A percentile compares a stretch with the other conserved stretches of the same genome.
These are phyloP conservation scores for Clavariopsis aquatica DNA, from an alignment of 495 filamentous ascomycete genomes.

Conservation along the genomic window DNA sequence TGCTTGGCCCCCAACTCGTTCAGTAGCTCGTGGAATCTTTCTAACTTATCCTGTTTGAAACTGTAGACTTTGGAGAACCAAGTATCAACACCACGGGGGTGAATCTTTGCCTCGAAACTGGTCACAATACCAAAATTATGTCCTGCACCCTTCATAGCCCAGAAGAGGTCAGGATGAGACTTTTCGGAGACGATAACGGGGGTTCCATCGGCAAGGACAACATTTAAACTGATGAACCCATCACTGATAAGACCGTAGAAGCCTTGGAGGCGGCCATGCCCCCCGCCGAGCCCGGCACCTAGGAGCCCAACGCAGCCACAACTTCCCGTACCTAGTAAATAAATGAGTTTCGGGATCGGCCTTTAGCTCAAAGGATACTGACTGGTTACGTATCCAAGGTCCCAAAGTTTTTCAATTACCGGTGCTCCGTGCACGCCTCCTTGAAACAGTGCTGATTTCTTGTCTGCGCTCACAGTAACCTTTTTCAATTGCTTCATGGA, in stretches of 20 bases:
- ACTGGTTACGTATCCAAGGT: slow-evolving; percentile 11
- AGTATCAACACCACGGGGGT: slow-evolving; percentile 16
- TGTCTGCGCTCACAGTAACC: not conserved
- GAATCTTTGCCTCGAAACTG: slow-evolving; percentile 42
- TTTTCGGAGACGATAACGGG: not conserved
- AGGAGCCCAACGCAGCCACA: slow-evolving; percentile 11
- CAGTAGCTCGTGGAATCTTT: slow-evolving; percentile 44
- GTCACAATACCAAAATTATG: slow-evolving; percentile 44
- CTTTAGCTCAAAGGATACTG: not conserved
- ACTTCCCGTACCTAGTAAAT: not conserved
- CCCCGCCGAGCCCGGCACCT: slow-evolving; percentile 15
- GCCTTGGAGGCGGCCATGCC: slow-evolving; percentile 12
- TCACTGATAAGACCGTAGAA: slow-evolving; percentile 1
- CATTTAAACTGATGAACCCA: not conserved
- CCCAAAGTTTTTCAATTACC: not conserved
- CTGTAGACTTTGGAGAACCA: slow-evolving; percentile 52
- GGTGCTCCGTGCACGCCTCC: not conserved
- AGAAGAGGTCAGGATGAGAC: slow-evolving; percentile 11
- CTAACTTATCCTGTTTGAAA: slow-evolving; percentile 55
- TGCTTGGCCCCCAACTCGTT: not conserved
- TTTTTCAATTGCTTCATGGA: slow-evolving; percentile 1
- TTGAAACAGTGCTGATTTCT: not conserved
- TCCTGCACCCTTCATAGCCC: slow-evolving; percentile 38
- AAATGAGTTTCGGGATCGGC: slow-evolving; percentile 25
- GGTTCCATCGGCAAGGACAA: slow-evolving; percentile 16